These are phyloP conservation scores for Exophiala dermatitidis DNA, from an alignment of 2,329 filamentous ascomycete genomes.

Conservation along the genomic window DNA sequence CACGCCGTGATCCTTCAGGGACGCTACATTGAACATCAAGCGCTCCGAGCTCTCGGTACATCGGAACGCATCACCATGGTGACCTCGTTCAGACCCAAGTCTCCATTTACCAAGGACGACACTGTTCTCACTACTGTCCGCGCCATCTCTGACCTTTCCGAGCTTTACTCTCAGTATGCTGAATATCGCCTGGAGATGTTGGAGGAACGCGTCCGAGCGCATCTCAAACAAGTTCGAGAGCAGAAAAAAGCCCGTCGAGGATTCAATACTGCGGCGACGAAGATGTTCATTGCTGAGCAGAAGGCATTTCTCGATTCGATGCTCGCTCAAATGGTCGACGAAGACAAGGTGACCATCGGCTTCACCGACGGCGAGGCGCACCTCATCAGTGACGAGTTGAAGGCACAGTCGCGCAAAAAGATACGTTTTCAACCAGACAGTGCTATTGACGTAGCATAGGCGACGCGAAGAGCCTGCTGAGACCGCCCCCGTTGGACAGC, in stretches of 20 bases:
- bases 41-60: constrained; percentile 51
- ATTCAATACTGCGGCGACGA: constrained; percentile 30
- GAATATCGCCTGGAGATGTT: constrained; percentile 59
- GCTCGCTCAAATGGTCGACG: constrained; percentile 37
- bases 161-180: constrained; percentile 55
- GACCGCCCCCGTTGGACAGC: background rate
- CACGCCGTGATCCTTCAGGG: constrained; percentile 62
- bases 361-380: constrained; percentile 32
- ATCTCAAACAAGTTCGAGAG: constrained; percentile 35
- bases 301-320: constrained; percentile 34
- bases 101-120: constrained; percentile 50
- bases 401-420: constrained; percentile 29
- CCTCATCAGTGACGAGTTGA: constrained; percentile 34
- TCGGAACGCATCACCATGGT: constrained; percentile 60
- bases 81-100: constrained; percentile 57
- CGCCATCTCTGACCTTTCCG: constrained; percentile 49
- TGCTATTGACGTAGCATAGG: background rate
- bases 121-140: constrained; percentile 55
- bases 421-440: constrained; percentile 5
- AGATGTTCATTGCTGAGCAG: constrained; percentile 30
- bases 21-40: constrained; percentile 59
- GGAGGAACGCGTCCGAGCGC: constrained; percentile 49
- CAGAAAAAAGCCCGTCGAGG: constrained; percentile 30
- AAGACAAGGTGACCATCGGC: constrained; percentile 35
- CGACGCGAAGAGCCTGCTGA: background rate